Base-by-base conservation (phyloP, 176 grass and related monocot species). In the Guadua angustifolia region DNA sequence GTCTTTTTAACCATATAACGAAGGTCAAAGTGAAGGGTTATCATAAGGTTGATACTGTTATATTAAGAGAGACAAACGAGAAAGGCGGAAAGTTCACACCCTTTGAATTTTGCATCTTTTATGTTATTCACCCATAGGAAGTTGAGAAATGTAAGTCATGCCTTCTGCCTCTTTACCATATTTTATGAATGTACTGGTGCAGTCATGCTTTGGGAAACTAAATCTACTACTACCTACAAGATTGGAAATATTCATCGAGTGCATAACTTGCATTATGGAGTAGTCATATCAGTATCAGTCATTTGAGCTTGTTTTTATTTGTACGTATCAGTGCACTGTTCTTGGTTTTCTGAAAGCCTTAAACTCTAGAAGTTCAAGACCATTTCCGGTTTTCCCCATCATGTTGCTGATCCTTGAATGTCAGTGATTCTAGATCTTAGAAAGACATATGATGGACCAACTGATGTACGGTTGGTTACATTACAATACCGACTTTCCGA, bases 141-240 rank as follows among this genome's bases (percentile, higher is more conserved):
- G 87, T 90, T 92, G 79, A 92, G 80, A 90, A 92, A 89, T 92
- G 75, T 50, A 89, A 71, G 75, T 90, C 91, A 93, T 93, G 88
- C 91, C 70, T 90, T 82, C 71, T 65, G 81, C 84, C 64, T 87
- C 62, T 22, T 72, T 74, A 74, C 75, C 82, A 81, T 89, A 83
- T 83, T 78, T 57, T 79, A 66, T 72, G 80, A 78, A 72, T 78
- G 86, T 75, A 72, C 56, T 83, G 66, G 55, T 56, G 66, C 46
- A 83, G 64, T 40, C 44, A 51, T 77, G 40, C 63, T 83, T 60
- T 70, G 44, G 69, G 39, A 88, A 83, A 88, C 9, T 35, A 74
- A 50, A 78, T 61, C 22, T 78, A 79, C 64, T 71, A 78, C 73
- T 78, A 83, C 65, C 65, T 78, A 51, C 73, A 88, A 56, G 44